Conservation (phyloP, 805 yeast species). For the Candida tammaniensis region DNA sequence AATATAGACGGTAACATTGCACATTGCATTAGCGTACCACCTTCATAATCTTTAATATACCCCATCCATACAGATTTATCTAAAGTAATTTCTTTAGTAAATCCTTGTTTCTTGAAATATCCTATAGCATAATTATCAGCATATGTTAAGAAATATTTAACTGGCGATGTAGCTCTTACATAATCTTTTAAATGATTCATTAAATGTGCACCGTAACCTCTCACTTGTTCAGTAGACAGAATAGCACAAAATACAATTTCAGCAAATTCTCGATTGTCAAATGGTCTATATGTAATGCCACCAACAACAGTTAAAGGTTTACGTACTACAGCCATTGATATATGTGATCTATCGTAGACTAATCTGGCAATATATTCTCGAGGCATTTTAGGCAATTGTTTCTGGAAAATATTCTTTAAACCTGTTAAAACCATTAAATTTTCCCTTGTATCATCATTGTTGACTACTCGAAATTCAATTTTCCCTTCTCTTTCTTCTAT, state of each 20-base stretch:
- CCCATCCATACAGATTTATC: constrained; percentile 95
- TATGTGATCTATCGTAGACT: constrained; percentile 90
- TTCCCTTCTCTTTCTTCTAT: constrained; percentile 90
- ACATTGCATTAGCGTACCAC: constrained; percentile 98
- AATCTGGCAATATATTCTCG: constrained; percentile 91
- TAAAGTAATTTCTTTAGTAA: constrained; percentile 88
- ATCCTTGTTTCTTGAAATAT: constrained; percentile 96
- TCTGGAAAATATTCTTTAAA: constrained; percentile 91
- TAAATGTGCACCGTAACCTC: constrained; percentile 98
- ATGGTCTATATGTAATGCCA: constrained; percentile 95
- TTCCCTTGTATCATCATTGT: constrained; percentile 86
- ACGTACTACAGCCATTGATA: constrained; percentile 93
- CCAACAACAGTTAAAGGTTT: constrained; percentile 96
- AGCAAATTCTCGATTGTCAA: constrained; percentile 86
- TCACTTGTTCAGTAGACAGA: constrained; percentile 93
- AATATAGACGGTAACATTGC: constrained; percentile 79
- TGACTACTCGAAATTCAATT: constrained; percentile 94
- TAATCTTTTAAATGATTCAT: constrained; percentile 98
- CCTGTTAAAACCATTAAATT: constrained; percentile 92
- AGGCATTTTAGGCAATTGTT: constrained; percentile 98
- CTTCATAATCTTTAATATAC: constrained; percentile 97
- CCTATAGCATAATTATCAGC: constrained; percentile 99
- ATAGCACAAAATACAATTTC: constrained; percentile 99
- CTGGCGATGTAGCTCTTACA: constrained; percentile 79
- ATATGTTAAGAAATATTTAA: constrained; percentile 28